phyloP scores from a whole-genome alignment of 441 rosid genomes.

The Erysimum pusillum region DNA sequence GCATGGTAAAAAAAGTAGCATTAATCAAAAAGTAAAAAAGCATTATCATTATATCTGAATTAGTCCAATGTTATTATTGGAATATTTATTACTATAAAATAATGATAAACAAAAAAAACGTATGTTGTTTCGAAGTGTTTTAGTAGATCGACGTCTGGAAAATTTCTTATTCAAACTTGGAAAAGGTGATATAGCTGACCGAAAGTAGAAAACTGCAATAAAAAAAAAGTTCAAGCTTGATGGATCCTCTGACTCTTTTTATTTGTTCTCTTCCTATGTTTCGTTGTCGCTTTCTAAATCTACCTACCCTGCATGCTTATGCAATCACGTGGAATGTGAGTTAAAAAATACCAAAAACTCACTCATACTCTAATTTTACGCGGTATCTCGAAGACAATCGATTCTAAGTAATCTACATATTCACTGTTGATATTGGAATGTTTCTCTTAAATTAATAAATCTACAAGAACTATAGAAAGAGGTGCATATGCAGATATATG shows the following conservation, averaged over 20 bases:
- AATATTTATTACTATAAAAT: no score
- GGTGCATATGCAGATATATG: no score
- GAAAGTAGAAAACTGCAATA: conserved; percentile 3
- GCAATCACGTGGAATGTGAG: background rate
- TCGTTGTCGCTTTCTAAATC: background rate
- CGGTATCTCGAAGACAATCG: no score
- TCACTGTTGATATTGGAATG: no score
- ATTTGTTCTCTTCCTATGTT: background rate
- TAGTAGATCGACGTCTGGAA: conserved; percentile 6
- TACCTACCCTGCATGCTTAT: conserved; percentile 15
- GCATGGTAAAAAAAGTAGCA: no score
- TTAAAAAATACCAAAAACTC: background rate
- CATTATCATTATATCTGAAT: no score
- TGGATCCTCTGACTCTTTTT: background rate
- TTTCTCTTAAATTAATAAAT: no score
- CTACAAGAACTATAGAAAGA: no score
- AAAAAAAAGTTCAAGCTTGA: background rate
- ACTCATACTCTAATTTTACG: background rate
- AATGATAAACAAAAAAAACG: background rate
- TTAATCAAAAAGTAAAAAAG: no score
- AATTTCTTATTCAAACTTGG: conserved; percentile 35
- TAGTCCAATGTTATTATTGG: no score
- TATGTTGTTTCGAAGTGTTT: conserved; percentile 19
- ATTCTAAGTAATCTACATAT: no score
- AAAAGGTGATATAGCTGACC: conserved; percentile 33